These are phyloP conservation scores for Chaetomiaceae sp. DNA, from an alignment of 2,329 filamentous ascomycete species.

Conservation along the genomic window DNA sequence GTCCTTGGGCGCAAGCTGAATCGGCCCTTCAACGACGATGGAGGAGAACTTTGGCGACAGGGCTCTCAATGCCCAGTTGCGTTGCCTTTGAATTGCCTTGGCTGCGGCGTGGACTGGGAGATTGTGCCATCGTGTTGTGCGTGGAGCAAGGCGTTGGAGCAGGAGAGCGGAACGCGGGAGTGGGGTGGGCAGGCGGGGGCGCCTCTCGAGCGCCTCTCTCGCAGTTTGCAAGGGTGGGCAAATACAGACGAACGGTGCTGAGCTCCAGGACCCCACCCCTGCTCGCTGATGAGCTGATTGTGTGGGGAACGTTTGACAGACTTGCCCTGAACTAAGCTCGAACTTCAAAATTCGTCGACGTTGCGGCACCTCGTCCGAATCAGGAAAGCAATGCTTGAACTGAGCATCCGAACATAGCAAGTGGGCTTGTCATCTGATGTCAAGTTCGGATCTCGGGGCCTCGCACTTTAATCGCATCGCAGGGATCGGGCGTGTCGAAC, in stretches of 20 bases:
- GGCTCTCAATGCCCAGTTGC: neutral
- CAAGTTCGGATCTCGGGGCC: constrained; percentile 12
- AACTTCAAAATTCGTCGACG: neutral
- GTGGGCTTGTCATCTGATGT: constrained; percentile 11
- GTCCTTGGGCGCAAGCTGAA: constrained; percentile 17
- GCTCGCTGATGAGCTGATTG: no score
- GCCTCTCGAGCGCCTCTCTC: no score
- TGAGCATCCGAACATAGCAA: constrained; percentile 5
- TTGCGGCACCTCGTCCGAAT: constrained; percentile 3
- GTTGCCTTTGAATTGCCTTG: neutral
- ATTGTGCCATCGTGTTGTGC: neutral
- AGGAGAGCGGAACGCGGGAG: no score
- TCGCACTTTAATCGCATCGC: neutral
- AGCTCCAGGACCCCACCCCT: no score
- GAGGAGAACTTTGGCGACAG: neutral
- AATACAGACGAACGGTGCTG: neutral
- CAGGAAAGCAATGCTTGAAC: constrained; percentile 1
- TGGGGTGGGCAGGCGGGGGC: no score
- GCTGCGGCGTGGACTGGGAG: neutral
- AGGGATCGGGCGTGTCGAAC: no score
- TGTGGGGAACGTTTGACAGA: constrained; percentile 1
- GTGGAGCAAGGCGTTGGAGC: neutral
- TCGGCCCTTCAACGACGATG: constrained; percentile 16
- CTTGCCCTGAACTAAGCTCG: no score
- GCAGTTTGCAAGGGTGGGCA: neutral